These are phyloP conservation scores for Quercus parvula DNA, from an alignment of 306 rosid species.

Conservation along the genomic window DNA sequence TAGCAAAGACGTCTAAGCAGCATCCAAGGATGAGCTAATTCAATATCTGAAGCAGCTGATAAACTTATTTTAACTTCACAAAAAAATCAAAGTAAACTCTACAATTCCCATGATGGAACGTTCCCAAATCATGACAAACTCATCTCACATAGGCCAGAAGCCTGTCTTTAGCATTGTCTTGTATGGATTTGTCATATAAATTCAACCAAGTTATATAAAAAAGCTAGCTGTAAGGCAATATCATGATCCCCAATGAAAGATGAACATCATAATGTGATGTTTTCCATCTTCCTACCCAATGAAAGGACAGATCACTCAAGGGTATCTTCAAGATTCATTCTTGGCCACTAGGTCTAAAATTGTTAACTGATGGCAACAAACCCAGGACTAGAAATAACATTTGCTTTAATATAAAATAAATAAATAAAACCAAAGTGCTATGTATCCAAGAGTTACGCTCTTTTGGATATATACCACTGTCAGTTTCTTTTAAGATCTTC, in stretches of 20 bases:
- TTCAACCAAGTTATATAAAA: not conserved
- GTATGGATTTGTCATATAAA: not conserved
- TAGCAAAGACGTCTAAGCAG: not conserved
- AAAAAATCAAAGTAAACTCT: too few relatives aligned
- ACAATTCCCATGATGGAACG: not conserved
- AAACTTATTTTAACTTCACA: not conserved
- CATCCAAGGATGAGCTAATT: not conserved
- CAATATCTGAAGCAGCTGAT: not conserved
- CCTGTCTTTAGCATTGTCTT: not conserved
- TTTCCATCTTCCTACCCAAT: too few relatives aligned
- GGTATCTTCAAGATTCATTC: too few relatives aligned
- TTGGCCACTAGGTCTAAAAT: too few relatives aligned
- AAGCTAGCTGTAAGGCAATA: not conserved
- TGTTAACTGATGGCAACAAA: too few relatives aligned
- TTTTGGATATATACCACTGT: too few relatives aligned
- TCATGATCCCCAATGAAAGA: not conserved
- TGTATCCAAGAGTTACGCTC: rapidly evolving
- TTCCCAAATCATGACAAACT: not conserved
- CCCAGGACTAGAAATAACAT: too few relatives aligned
- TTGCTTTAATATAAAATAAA: too few relatives aligned
- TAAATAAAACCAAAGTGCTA: too few relatives aligned
- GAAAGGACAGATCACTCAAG: too few relatives aligned
- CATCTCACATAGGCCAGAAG: not conserved
- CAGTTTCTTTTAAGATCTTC: too few relatives aligned
- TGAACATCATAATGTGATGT: too few relatives aligned